Base-by-base conservation (phyloP, 2,329 filamentous ascomycete species). In the Xylariaceae sp. region DNA sequence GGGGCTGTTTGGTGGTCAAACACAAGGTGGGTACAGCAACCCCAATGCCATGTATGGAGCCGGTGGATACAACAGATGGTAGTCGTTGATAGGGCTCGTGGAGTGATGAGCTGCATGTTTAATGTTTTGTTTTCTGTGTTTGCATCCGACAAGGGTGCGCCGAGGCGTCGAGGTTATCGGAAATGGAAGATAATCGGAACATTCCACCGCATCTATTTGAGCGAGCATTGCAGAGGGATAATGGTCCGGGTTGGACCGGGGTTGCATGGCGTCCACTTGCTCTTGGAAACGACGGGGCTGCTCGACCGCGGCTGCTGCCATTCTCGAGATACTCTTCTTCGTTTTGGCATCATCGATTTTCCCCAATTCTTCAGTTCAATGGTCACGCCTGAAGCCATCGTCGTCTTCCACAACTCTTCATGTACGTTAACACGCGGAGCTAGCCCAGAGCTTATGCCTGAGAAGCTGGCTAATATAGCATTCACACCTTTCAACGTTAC, bases 21-120 rank as follows among this genome's bases (percentile, higher is more conserved):
- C 80, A 74, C 89, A 96, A 93, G 91, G 91, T 94, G 92, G 90
- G 88, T 96, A 95, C 85, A 92, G 94, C 85, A 92, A 89, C 74
- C 84, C 86, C 71, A 86, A 81, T 77, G 88, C 90, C 85, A 89
- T 96, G 83, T 96, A 96, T 57, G 70, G 68, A 62, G 70, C 69
- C 60, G 83, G 82, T 76, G 80, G 83, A 74, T 85, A 84, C 73
- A 86, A 87, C 74, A 81, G 88, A 73, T 92, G 88, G 88, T 90
- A 71, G 68, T 61, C 59, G 59, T 62, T 60, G 53, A 53, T 65
- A 64, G 63, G 56, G 62, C 56, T 58, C 60, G 57, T 58, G 60
- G 62, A 56, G 57, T 53, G 54, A 63, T 55, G 62, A 64, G 63
- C 55, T 65, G 65, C 65, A 56, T 61, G 48, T 62, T 67, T 68